Conservation (phyloP, 148 eudicot genomes). For the Heliosperma pusillum region DNA sequence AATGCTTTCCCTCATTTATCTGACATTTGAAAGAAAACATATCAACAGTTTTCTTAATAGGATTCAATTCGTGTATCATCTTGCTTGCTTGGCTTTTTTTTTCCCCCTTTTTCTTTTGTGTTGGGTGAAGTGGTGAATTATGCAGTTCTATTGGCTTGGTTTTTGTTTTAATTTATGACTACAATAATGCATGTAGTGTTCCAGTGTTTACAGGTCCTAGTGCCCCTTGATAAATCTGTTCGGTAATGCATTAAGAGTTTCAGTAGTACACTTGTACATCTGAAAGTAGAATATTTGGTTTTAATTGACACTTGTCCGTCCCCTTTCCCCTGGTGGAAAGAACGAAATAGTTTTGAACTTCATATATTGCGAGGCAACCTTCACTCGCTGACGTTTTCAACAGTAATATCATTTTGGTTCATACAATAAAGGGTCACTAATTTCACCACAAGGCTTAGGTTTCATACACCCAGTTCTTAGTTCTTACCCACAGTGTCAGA, state of each 20-base stretch:
- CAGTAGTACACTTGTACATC: neutral
- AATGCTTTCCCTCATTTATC: neutral
- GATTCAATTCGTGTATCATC: neutral
- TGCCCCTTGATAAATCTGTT: neutral
- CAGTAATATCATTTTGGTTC: neutral
- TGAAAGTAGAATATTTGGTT: neutral
- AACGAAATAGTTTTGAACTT: neutral
- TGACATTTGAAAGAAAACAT: neutral
- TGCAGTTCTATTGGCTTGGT: neutral
- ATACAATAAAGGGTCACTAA: neutral
- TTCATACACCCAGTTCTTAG: neutral
- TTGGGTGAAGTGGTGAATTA: neutral
- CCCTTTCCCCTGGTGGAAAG: neutral
- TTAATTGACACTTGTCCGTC: neutral
- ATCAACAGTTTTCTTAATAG: neutral
- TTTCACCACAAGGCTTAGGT: neutral
- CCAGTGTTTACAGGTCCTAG: neutral
- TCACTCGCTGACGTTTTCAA: neutral
- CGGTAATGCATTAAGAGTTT: neutral
- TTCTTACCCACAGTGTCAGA: too few relatives aligned
- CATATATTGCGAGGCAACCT: neutral
- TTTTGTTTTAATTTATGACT: neutral
- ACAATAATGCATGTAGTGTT: too few relatives aligned
- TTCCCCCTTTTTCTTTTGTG: neutral
- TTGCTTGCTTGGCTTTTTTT: neutral